Conservation (phyloP, 2,329 filamentous ascomycete genomes). For the Aspergillus floridensis region DNA sequence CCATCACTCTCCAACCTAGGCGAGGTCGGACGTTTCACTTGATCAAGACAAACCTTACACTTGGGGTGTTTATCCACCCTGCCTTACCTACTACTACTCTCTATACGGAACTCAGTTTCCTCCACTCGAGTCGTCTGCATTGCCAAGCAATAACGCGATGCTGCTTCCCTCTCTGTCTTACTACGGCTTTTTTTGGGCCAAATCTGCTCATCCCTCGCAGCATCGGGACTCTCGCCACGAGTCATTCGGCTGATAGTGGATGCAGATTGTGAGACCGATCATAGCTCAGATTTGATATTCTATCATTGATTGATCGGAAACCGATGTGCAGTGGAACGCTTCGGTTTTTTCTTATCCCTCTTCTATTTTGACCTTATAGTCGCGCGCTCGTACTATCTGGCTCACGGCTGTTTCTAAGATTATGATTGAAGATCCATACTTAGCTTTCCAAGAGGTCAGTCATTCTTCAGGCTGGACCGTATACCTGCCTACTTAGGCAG, state of each 20-base stretch:
- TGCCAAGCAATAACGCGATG: neutral
- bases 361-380: neutral
- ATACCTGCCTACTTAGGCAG: slow-evolving; percentile 5
- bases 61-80: neutral
- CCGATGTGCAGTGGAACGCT: neutral
- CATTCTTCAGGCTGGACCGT: neutral
- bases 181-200: neutral
- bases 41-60: neutral
- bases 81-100: neutral
- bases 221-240: neutral
- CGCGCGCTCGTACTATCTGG: neutral
- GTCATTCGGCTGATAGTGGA: neutral
- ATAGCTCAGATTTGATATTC: neutral
- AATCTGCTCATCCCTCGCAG: too few relatives aligned
- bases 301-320: neutral
- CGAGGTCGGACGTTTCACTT: slow-evolving; percentile 3
- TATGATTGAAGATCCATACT: neutral
- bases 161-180: neutral
- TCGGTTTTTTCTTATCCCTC: neutral
- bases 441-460: neutral
- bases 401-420: neutral
- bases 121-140: neutral
- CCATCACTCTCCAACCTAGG: neutral
- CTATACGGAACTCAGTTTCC: neutral
- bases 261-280: neutral